Conservation (phyloP, 495 filamentous ascomycete genomes). For the Penicillium fimorum region DNA sequence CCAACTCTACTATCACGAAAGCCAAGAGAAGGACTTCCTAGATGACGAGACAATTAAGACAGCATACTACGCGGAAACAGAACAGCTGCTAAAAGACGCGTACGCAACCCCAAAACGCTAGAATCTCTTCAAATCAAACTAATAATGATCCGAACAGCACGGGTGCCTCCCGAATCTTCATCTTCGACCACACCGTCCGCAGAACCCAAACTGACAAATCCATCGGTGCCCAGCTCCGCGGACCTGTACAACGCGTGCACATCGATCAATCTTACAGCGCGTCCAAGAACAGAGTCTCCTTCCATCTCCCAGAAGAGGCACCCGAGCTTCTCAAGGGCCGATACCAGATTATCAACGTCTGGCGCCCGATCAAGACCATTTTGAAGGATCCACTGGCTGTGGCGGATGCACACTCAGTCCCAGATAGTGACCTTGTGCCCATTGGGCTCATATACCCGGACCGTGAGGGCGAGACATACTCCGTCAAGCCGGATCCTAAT, state of each 20-base stretch:
- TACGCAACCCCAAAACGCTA: conserved; percentile 21
- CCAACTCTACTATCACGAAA: conserved; percentile 49
- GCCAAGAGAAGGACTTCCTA: conserved; percentile 48
- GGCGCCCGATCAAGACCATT: conserved; percentile 69
- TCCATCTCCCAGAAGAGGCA: conserved; percentile 64
- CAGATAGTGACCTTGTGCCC: conserved; percentile 46
- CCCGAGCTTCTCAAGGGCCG: conserved; percentile 58
- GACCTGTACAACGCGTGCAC: conserved; percentile 66
- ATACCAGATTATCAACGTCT: conserved; percentile 78
- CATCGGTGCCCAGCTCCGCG: conserved; percentile 40
- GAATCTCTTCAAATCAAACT: background rate
- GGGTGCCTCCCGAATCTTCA: conserved; percentile 57
- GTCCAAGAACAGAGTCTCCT: conserved; percentile 51
- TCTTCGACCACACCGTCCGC: conserved; percentile 78
- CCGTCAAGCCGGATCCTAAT: conserved; percentile 36
- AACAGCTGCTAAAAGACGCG: conserved; percentile 63
- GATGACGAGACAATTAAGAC: conserved; percentile 68
- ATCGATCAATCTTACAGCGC: conserved; percentile 70
- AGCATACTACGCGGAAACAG: conserved; percentile 65
- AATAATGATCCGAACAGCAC: conserved; percentile 35
- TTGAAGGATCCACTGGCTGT: conserved; percentile 61
- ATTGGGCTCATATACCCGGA: conserved; percentile 51
- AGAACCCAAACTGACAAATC: conserved; percentile 39
- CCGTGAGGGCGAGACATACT: conserved; percentile 47
- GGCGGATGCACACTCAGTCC: conserved; percentile 51